These are phyloP conservation scores for Yarrowia divulgata DNA, from an alignment of 805 yeast genomes.

Conservation along the genomic window DNA sequence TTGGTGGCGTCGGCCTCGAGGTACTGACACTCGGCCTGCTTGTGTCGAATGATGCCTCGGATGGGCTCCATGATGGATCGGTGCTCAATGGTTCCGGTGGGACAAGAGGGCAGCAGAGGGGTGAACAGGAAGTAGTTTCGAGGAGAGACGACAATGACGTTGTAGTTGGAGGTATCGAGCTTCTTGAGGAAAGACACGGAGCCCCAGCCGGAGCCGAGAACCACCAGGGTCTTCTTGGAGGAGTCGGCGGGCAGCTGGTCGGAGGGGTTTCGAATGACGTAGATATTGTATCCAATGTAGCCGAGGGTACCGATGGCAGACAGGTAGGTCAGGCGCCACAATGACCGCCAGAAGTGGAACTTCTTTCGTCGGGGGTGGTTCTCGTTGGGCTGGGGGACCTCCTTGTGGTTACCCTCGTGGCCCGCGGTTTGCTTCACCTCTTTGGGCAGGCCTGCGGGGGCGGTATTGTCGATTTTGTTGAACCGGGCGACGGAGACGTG, in stretches of 20 bases:
- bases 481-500: conserved; percentile 9
- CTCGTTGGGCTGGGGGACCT: conserved; percentile 24
- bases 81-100: conserved; percentile 88
- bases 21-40: conserved; percentile 77
- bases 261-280: conserved; percentile 51
- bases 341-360: conserved; percentile 49
- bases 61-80: conserved; percentile 96
- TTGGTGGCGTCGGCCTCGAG: conserved; percentile 90
- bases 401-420: conserved; percentile 18
- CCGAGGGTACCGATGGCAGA: conserved; percentile 62
- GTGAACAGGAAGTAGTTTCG: conserved; percentile 95
- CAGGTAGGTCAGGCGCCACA: conserved; percentile 60
- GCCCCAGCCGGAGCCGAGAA: conserved; percentile 88
- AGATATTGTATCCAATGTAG: conserved; percentile 63
- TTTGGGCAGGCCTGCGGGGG: conserved; percentile 29
- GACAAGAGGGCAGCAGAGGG: conserved; percentile 93
- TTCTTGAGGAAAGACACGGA: conserved; percentile 82
- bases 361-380: conserved; percentile 41
- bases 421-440: conserved; percentile 32
- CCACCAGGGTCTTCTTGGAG: conserved; percentile 75
- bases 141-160: conserved; percentile 90
- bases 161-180: conserved; percentile 84
- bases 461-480: conserved; percentile 18
- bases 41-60: conserved; percentile 78
- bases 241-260: conserved; percentile 57